Conservation (phyloP, 345 rosid genomes). For the Salix caprea region DNA sequence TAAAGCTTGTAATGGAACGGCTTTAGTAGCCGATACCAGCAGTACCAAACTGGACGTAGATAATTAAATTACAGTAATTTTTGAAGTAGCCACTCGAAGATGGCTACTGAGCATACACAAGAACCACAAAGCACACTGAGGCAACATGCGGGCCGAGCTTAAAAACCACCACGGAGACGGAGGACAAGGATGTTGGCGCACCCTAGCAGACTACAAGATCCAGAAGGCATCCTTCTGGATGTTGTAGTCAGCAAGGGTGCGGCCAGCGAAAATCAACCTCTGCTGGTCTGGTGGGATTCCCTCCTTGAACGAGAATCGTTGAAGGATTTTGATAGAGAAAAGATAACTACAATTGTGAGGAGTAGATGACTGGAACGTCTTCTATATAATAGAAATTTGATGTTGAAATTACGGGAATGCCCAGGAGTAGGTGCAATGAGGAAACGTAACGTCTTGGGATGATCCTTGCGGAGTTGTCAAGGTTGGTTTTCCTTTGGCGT, state of each 20-base stretch:
- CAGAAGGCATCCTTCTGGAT: conserved; percentile 49
- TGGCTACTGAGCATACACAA: neutral
- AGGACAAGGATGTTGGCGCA: no score
- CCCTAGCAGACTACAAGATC: no score
- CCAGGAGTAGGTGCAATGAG: no score
- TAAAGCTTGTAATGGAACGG: neutral
- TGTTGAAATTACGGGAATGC: neutral
- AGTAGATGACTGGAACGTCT: neutral
- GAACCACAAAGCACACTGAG: neutral
- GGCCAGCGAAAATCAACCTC: conserved; percentile 35
- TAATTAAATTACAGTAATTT: neutral
- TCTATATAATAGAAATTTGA: neutral
- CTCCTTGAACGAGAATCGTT: neutral
- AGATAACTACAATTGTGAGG: no score
- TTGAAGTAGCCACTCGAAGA: neutral
- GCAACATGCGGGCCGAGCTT: neutral
- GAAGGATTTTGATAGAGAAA: neutral
- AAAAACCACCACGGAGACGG: conserved; percentile 54
- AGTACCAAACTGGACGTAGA: neutral
- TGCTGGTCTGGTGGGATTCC: conserved; percentile 51
- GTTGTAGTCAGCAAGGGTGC: conserved; percentile 26
- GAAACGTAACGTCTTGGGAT: neutral
- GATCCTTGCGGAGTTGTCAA: neutral
- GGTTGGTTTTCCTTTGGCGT: neutral
- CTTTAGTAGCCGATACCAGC: neutral